These are phyloP conservation scores for Citrus medica DNA, from an alignment of 345 rosid species.

Conservation along the genomic window DNA sequence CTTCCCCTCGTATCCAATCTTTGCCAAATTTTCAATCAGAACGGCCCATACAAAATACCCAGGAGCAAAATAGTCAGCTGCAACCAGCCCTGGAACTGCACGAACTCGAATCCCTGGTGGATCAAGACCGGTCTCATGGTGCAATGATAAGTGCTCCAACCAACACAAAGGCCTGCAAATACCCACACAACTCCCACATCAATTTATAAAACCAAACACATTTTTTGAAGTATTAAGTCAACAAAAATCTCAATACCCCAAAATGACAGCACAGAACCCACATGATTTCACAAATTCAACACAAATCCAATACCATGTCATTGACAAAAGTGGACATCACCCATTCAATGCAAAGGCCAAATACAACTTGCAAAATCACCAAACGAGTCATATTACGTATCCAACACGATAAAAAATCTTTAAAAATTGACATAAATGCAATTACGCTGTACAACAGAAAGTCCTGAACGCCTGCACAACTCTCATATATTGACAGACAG, in stretches of 20 bases:
- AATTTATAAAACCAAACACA: neutral
- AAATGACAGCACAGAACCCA: neutral
- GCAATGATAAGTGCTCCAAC: constrained; percentile 70
- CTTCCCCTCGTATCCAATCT: constrained; percentile 76
- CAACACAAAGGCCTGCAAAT: constrained; percentile 59
- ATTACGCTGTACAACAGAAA: neutral
- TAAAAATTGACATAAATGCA: neutral
- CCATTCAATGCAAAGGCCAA: neutral
- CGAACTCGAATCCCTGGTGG: constrained; percentile 66
- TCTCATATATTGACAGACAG: neutral
- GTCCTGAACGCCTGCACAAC: neutral
- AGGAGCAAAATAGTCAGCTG: constrained; percentile 56
- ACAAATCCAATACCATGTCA: neutral
- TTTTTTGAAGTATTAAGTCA: neutral
- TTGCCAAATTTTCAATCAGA: constrained; percentile 69
- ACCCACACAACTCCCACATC: neutral
- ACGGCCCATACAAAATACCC: constrained; percentile 74
- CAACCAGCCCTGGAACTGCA: constrained; percentile 55
- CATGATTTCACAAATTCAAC: neutral
- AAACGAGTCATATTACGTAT: neutral
- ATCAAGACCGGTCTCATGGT: constrained; percentile 75
- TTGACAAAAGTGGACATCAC: neutral
- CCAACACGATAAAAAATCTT: neutral
- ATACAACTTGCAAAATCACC: neutral
- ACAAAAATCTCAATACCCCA: neutral